These are phyloP conservation scores for Blumeriella jaapii DNA, from an alignment of 2,329 filamentous ascomycete genomes.

Conservation along the genomic window DNA sequence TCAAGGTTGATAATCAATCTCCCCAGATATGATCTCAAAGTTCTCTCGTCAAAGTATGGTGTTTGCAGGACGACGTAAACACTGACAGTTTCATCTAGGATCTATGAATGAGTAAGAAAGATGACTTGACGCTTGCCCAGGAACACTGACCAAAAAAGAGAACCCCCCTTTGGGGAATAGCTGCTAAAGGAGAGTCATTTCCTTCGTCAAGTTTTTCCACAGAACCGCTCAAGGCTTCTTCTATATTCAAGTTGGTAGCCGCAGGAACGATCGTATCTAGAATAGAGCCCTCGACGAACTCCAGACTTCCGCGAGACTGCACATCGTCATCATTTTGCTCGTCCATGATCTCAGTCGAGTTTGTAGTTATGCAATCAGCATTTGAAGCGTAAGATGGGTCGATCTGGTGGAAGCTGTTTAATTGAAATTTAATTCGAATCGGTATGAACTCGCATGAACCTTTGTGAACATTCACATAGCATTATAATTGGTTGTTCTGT, in stretches of 20 bases:
- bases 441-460: too few species aligned
- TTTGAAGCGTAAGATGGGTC: too few species aligned
- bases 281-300: constrained; percentile 46
- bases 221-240: constrained; percentile 37
- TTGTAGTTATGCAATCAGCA: too few species aligned
- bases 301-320: constrained; percentile 28
- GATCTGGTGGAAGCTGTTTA: too few species aligned
- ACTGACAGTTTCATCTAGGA: constrained; percentile 59
- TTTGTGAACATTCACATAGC: too few species aligned
- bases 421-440: too few species aligned
- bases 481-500: too few species aligned
- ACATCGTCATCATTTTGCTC: constrained; percentile 26
- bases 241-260: constrained; percentile 42
- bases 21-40: constrained; percentile 46
- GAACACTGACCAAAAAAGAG: constrained; percentile 58
- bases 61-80: constrained; percentile 59
- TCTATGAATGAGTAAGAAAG: constrained; percentile 39
- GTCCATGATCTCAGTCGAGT: constrained; percentile 23
- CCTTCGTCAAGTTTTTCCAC: constrained; percentile 28
- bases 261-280: constrained; percentile 50
- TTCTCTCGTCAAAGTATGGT: constrained; percentile 44
- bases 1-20: constrained; percentile 57
- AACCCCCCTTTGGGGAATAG: constrained; percentile 49
- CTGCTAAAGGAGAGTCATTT: constrained; percentile 36
- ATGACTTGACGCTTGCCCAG: constrained; percentile 22